Evolutionary conservation across 139 green algal species (phyloP).

Genomic region (Volvox africanus): DNA sequence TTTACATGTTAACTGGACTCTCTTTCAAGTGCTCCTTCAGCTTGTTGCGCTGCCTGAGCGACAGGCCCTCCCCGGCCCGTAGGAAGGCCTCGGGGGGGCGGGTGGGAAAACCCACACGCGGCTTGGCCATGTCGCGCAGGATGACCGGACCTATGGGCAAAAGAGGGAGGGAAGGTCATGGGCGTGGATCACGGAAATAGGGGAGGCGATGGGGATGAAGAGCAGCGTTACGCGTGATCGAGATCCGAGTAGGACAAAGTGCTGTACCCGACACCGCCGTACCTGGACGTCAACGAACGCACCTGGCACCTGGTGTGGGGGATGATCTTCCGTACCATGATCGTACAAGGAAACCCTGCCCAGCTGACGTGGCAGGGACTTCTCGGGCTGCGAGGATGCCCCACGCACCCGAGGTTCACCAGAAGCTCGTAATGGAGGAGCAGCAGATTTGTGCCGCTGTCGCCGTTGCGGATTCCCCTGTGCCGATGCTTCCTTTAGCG

Average conservation of each 20-base stretch:
- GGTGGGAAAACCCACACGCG: conserved; percentile 16
- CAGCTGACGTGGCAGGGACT: background rate
- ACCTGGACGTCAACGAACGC: background rate
- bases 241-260: background rate
- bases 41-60: conserved; percentile 16
- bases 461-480: background rate
- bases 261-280: background rate
- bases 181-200: background rate
- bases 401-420: background rate
- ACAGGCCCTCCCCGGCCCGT: conserved; percentile 1
- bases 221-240: background rate
- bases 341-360: conserved; percentile 29
- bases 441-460: conserved; percentile 1
- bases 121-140: conserved; percentile 29
- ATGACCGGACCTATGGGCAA: conserved; percentile 11
- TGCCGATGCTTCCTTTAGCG: background rate
- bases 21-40: background rate
- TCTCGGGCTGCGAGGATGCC: background rate
- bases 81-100: conserved; percentile 42
- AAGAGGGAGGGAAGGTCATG: background rate
- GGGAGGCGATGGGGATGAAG: background rate
- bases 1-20: background rate
- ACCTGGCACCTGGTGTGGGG: background rate
- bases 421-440: background rate
- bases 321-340: background rate